Conservation (phyloP, 2,329 filamentous ascomycete genomes). For the Paecilomyces fulvus region DNA sequence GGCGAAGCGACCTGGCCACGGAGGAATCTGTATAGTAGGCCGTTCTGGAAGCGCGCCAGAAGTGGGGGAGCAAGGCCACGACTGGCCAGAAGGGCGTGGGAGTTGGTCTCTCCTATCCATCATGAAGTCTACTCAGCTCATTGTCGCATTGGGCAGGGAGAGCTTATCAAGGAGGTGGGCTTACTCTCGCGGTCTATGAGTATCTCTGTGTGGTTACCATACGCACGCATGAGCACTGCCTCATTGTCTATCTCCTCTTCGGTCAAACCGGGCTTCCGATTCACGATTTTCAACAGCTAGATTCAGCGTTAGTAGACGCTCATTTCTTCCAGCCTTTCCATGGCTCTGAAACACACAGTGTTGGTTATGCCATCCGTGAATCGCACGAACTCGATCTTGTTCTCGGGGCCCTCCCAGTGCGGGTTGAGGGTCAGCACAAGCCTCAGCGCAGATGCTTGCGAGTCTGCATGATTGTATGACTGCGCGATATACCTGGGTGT, state of each 20-base stretch:
- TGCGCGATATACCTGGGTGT: slow-evolving; percentile 55
- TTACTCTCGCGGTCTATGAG: slow-evolving; percentile 91
- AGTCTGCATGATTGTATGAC: slow-evolving; percentile 68
- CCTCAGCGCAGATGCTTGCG: slow-evolving; percentile 66
- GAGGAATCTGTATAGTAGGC: slow-evolving; percentile 89
- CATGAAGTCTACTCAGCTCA: slow-evolving; percentile 22
- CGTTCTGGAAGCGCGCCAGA: slow-evolving; percentile 88
- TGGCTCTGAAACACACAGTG: slow-evolving; percentile 48
- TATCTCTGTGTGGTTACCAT: slow-evolving; percentile 87
- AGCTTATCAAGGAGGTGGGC: slow-evolving; percentile 21
- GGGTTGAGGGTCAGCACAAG: slow-evolving; percentile 74
- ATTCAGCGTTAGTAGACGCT: slow-evolving; percentile 4
- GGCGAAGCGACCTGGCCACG: slow-evolving; percentile 71
- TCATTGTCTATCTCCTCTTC: slow-evolving; percentile 73
- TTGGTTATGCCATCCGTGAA: slow-evolving; percentile 99
- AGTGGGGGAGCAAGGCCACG: slow-evolving; percentile 77
- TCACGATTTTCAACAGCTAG: slow-evolving; percentile 44
- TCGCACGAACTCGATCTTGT: slow-evolving; percentile 72
- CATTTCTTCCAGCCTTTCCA: slow-evolving; percentile 11
- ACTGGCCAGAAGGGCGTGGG: slow-evolving; percentile 78
- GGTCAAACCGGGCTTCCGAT: slow-evolving; percentile 54
- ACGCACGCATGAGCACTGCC: slow-evolving; percentile 82
- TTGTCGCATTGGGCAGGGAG: slow-evolving; percentile 24
- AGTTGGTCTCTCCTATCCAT: slow-evolving; percentile 49
- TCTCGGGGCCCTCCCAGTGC: slow-evolving; percentile 67